These are phyloP conservation scores for Parastagonospora avenae DNA, from an alignment of 2,329 filamentous ascomycete species.

Conservation along the genomic window DNA sequence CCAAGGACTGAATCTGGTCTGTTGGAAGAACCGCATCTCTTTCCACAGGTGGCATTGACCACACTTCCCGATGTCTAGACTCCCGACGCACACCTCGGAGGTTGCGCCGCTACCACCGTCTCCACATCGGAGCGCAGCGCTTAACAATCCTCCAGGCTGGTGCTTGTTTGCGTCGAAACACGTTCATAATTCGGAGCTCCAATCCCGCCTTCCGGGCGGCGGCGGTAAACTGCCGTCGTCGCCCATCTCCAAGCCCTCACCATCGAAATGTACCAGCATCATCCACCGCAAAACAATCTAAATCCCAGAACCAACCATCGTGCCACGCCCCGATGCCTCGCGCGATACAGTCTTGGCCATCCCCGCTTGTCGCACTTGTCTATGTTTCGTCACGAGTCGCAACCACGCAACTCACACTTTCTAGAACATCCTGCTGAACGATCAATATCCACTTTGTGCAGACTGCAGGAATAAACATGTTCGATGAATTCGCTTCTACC, in stretches of 20 bases:
- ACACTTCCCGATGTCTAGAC: neutral
- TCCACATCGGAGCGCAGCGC: neutral
- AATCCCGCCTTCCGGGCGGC: no score
- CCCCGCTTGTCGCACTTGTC: neutral
- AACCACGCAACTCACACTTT: neutral
- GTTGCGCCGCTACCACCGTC: neutral
- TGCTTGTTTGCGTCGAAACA: no score
- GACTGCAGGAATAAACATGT: neutral
- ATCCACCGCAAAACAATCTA: no score
- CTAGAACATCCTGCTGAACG: no score
- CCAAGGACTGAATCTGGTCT: neutral
- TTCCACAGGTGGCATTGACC: neutral
- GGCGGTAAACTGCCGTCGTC: no score
- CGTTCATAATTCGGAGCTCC: no score
- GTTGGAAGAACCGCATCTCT: neutral
- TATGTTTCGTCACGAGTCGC: neutral
- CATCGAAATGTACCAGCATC: no score
- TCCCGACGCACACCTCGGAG: neutral
- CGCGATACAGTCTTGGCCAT: neutral
- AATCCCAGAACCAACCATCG: no score
- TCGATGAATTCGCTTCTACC: neutral
- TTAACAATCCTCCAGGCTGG: neutral
- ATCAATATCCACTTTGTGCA: neutral
- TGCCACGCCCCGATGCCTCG: neutral
- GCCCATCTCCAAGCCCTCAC: no score